Conservation (phyloP, 257 asterid species). For the Solanum infundibuliforme region DNA sequence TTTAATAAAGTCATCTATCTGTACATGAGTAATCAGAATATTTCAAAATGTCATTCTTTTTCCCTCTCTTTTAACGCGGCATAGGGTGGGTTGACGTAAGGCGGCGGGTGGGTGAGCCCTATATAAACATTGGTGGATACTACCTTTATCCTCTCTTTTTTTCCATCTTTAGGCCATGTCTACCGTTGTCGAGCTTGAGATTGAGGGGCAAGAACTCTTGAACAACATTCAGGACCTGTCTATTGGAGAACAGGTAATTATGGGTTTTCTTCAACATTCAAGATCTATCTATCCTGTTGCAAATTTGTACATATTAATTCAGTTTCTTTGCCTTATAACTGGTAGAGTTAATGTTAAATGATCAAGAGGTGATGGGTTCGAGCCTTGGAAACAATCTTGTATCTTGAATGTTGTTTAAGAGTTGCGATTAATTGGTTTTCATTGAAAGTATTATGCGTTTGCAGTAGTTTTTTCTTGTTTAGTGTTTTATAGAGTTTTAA, state of each 20-base stretch:
- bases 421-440: neutral
- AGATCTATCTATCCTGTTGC: neutral
- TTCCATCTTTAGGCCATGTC: conserved; percentile 19
- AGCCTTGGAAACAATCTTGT: too few relatives aligned
- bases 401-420: neutral
- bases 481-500: neutral
- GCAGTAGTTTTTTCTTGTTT: neutral
- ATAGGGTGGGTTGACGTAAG: neutral
- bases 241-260: conserved; percentile 32
- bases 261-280: neutral
- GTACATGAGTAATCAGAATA: too few relatives aligned
- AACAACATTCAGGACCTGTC: conserved; percentile 25
- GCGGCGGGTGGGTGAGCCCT: neutral
- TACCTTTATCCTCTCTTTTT: accelerated
- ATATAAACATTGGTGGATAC: neutral
- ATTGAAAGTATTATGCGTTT: neutral
- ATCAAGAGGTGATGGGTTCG: neutral
- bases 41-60: too few relatives aligned
- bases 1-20: neutral
- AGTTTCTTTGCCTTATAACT: too few relatives aligned
- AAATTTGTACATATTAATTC: neutral
- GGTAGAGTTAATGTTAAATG: neutral
- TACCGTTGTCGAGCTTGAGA: conserved; percentile 22
- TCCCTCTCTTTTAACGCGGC: neutral
- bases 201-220: conserved; percentile 23